Evolutionary conservation across 805 yeast genomes (phyloP), one percentile per base, ranked within the genome.

Genomic region (Maudiozyma turicensis): DNA sequence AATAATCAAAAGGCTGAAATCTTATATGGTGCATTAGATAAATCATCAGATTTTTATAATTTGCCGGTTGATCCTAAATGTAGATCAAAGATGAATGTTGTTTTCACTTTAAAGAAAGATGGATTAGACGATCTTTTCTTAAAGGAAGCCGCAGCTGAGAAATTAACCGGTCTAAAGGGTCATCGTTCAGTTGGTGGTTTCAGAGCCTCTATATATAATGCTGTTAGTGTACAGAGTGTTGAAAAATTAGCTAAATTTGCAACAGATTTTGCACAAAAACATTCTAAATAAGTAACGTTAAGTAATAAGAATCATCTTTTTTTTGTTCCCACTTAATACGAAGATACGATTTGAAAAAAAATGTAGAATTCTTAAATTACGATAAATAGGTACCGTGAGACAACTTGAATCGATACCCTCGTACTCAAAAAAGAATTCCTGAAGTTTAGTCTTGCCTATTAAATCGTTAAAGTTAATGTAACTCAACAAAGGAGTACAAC

Each of bases 181-280:
- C 98, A 91, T 69, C 80, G 98, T 66, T 87, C 96, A 4, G 98
- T 91, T 42, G 98, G 98, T 46, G 99, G 99, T 32, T 84, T 93
- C 69, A 82, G 99, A 68, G 90, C 95, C 13, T 89, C 97, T 11
- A 72, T 89, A 48, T 90, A 91, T 68, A 91, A 93, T 61, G 96
- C 98, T 13, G 85, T 93, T 47, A 66, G 81, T 5, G 69, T 78
- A 44, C 73, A 75, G 26, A 78, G 86, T 58, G 82, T 80, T 31
- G 70, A 78, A 52, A 58, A 71, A 49, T 71, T 88, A 55, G 80
- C 74, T 37, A 69, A 72, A 20, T 87, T 77, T 57, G 67, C 86
- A 42, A 67, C 72, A 20, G 73, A 77, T 44, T 88, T 84, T 70
- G 93, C 81, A 35, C 59, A 74, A 45, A 65, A 56, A 31, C 63